A percentile compares a stretch with the other conserved stretches of the same genome.
Conservation (phyloP, 306 rosid species). For the Dicorynia guianensis region DNA sequence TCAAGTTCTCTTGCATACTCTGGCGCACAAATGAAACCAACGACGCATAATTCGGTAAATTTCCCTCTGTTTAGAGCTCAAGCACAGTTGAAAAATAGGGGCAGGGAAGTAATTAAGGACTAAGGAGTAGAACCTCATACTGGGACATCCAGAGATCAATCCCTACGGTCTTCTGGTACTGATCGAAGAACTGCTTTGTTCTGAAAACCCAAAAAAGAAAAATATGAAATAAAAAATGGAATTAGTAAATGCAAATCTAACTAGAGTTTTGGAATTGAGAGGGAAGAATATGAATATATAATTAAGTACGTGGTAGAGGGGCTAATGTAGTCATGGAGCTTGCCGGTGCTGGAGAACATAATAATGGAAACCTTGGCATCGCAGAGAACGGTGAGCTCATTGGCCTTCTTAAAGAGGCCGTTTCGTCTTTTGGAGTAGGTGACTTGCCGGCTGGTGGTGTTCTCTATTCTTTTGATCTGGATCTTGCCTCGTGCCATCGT, state of each 20-base stretch:
- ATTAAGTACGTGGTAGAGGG: conserved; percentile 62
- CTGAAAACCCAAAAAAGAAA: conserved; percentile 29
- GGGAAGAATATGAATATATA: neutral
- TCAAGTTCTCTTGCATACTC: conserved; percentile 79
- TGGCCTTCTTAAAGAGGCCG: conserved; percentile 89
- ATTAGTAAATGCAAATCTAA: neutral
- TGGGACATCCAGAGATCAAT: conserved; percentile 81
- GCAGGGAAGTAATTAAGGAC: neutral
- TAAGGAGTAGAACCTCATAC: conserved; percentile 59
- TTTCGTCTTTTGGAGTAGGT: conserved; percentile 87
- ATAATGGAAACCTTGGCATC: conserved; percentile 83
- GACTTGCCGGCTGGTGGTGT: conserved; percentile 78
- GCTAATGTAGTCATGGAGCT: conserved; percentile 72
- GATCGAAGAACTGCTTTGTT: conserved; percentile 78
- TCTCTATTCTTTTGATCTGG: conserved; percentile 94
- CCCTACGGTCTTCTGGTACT: conserved; percentile 65
- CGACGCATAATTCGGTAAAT: neutral
- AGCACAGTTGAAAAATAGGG: neutral
- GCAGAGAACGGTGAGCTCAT: conserved; percentile 88
- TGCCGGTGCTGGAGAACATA: conserved; percentile 73
- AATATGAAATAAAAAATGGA: neutral
- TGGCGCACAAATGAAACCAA: conserved; percentile 10
- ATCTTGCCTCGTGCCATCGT: conserved; percentile 93
- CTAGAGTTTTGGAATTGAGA: conserved; percentile 16
- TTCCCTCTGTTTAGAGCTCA: neutral